Percentiles rank a stretch among this genome's conserved stretches.
phyloP scores from a whole-genome alignment of 768 basidiomycete genomes.

The Boletellus ananas region DNA sequence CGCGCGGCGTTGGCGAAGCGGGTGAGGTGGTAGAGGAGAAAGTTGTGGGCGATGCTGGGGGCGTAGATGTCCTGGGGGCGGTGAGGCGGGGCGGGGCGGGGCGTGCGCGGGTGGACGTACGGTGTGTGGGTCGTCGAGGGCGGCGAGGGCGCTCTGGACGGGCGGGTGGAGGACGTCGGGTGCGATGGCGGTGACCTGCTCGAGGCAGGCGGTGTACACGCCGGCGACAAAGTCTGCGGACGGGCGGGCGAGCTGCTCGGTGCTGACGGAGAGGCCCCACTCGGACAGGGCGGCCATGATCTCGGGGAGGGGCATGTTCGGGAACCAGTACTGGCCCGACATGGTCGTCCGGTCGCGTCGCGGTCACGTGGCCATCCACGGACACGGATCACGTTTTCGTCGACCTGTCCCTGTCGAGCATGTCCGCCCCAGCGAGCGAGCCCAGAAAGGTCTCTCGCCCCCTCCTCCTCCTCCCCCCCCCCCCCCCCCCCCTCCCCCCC shows the following conservation, averaged over 20 bases:
- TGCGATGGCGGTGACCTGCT: conserved; percentile 64
- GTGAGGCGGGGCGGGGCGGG: neutral
- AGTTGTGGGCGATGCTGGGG: conserved; percentile 53
- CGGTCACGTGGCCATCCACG: conserved; percentile 27
- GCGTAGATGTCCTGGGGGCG: conserved; percentile 59
- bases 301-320: conserved; percentile 60
- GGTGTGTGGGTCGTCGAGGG: conserved; percentile 49
- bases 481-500: neutral
- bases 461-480: too few species aligned
- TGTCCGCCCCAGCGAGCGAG: neutral
- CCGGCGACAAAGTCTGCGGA: conserved; percentile 66
- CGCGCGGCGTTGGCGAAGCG: conserved; percentile 72
- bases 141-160: conserved; percentile 49
- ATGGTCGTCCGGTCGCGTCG: conserved; percentile 15
- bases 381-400: conserved; percentile 15
- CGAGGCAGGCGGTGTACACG: conserved; percentile 68
- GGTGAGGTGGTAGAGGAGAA: conserved; percentile 70
- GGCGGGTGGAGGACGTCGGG: conserved; percentile 58
- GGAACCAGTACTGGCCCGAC: conserved; percentile 52
- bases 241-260: conserved; percentile 65
- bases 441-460: conserved; percentile 10
- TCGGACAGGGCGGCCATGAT: conserved; percentile 61
- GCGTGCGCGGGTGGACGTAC: conserved; percentile 34
- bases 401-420: neutral
- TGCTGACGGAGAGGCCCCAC: conserved; percentile 65